Evolutionary conservation across 2,329 filamentous ascomycete genomes (phyloP).

Genomic region (Cladosporium colombiae): DNA sequence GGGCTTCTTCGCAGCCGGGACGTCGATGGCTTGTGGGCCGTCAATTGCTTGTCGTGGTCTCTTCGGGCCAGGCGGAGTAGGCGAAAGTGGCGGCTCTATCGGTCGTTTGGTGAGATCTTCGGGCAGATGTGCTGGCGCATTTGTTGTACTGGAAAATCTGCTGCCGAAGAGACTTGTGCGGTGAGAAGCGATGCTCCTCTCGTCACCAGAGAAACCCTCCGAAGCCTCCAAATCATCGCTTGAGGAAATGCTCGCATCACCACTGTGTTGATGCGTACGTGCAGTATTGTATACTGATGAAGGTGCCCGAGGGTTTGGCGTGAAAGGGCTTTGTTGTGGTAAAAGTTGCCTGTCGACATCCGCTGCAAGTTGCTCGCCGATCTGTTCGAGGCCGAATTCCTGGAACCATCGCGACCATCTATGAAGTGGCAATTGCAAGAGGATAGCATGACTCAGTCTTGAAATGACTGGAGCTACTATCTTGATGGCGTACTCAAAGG

Average conservation of each 20-base stretch:
- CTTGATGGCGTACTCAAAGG: not conserved
- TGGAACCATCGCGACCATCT: not conserved
- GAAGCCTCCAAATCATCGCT: too few relatives aligned
- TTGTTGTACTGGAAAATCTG: not conserved
- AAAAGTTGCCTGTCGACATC: not conserved
- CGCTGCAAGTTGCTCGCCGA: not conserved
- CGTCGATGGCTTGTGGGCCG: too few relatives aligned
- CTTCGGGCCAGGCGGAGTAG: too few relatives aligned
- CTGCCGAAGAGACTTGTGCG: not conserved
- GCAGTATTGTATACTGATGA: not conserved
- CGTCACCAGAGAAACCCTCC: not conserved
- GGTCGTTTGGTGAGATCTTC: too few relatives aligned
- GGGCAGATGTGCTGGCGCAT: too few relatives aligned
- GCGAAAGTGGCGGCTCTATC: too few relatives aligned
- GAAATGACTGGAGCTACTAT: not conserved
- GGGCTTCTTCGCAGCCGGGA: too few relatives aligned
- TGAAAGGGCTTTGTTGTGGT: not conserved
- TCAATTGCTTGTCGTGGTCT: too few relatives aligned
- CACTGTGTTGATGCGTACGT: not conserved
- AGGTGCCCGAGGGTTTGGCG: not conserved
- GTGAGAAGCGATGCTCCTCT: not conserved
- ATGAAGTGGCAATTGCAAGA: not conserved
- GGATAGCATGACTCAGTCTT: not conserved
- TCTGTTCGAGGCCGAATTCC: not conserved
- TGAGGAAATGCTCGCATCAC: not conserved